These are phyloP conservation scores for Panellus pusillus DNA, from an alignment of 768 basidiomycete genomes.

Conservation along the genomic window DNA sequence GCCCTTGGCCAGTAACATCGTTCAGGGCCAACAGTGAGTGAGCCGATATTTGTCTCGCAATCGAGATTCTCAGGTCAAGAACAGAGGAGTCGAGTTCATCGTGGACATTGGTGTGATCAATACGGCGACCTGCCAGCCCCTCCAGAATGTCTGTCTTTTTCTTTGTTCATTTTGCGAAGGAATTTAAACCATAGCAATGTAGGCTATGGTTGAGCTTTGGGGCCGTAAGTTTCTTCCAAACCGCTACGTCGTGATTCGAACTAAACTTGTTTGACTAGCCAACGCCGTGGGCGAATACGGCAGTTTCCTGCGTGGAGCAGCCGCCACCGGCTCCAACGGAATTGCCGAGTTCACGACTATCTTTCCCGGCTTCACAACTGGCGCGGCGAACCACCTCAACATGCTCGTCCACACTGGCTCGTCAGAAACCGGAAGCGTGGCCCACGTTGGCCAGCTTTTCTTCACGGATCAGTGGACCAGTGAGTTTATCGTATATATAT, in stretches of 20 bases:
- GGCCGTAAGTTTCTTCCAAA: slow-evolving; percentile 18
- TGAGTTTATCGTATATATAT: neutral
- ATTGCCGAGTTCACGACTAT: slow-evolving; percentile 41
- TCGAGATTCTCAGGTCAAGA: neutral
- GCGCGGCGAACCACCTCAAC: slow-evolving; percentile 38
- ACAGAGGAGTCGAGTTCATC: slow-evolving; percentile 35
- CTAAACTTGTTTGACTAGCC: slow-evolving; percentile 22
- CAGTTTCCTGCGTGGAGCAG: slow-evolving; percentile 39
- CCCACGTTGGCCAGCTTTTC: slow-evolving; percentile 40
- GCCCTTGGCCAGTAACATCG: slow-evolving; percentile 29
- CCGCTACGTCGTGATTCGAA: neutral
- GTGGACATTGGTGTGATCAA: slow-evolving; percentile 42
- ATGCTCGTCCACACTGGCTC: slow-evolving; percentile 33
- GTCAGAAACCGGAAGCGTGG: slow-evolving; percentile 25
- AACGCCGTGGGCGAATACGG: slow-evolving; percentile 37
- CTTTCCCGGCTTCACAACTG: slow-evolving; percentile 36
- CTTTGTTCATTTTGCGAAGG: neutral
- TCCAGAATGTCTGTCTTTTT: slow-evolving; percentile 24
- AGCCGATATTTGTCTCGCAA: neutral
- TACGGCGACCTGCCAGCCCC: slow-evolving; percentile 39
- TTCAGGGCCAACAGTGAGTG: slow-evolving; percentile 30
- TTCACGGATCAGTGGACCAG: slow-evolving; percentile 38
- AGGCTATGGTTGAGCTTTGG: slow-evolving; percentile 41
- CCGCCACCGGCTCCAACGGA: slow-evolving; percentile 32
- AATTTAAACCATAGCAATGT: neutral